A percentile compares a stretch with the other conserved stretches of the same genome.
Conservation (phyloP, 2,329 filamentous ascomycete species). For the Trichoderma semiorbis region DNA sequence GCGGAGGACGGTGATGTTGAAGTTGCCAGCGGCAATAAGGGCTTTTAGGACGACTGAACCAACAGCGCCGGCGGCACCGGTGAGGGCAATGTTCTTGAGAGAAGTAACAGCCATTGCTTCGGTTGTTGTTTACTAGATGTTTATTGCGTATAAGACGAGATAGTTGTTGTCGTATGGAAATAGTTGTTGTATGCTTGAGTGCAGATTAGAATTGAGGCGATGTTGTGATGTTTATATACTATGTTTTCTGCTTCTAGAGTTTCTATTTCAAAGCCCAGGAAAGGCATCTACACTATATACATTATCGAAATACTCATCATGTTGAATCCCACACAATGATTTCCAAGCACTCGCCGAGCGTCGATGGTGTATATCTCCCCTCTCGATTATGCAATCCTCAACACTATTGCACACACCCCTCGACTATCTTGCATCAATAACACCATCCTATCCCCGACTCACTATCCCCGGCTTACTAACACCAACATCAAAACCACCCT, state of each 20-base stretch:
- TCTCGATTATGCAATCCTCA: not conserved
- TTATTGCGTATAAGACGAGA: not conserved
- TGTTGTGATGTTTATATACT: not conserved
- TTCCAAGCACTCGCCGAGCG: not conserved
- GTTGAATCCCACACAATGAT: not conserved
- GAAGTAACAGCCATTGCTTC: conserved; percentile 27
- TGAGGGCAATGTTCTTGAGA: conserved; percentile 38
- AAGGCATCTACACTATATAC: not conserved
- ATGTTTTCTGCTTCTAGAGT: not conserved
- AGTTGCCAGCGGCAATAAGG: conserved; percentile 31
- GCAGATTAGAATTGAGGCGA: not conserved
- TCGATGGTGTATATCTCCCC: not conserved
- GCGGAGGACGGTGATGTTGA: conserved; percentile 36
- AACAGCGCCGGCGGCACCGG: conserved; percentile 37
- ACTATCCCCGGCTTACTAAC: not conserved
- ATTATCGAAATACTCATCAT: not conserved
- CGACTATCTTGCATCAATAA: not conserved
- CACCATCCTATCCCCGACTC: not conserved
- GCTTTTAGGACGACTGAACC: conserved; percentile 32
- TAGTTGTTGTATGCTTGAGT: not conserved
- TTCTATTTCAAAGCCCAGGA: not conserved
- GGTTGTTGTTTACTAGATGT: not conserved
- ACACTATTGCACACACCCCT: not conserved
- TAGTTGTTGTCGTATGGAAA: not conserved
- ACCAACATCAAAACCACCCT: not conserved